Evolutionary conservation across 2,329 filamentous ascomycete genomes (phyloP).

Genomic region (Trichophyton benhamiae): DNA sequence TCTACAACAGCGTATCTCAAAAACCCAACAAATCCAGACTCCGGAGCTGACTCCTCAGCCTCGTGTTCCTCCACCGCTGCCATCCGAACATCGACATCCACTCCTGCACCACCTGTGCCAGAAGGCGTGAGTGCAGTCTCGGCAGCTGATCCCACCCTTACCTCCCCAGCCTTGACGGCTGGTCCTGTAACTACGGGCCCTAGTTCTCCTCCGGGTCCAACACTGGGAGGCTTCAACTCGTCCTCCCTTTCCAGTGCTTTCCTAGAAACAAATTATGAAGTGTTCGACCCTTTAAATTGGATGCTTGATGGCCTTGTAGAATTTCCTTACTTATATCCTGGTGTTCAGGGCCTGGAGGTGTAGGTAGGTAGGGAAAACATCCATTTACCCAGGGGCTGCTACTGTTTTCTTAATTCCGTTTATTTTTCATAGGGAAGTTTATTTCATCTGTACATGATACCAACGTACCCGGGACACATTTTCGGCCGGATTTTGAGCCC

Average conservation of each 20-base stretch:
- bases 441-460: neutral
- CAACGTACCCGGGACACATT: neutral
- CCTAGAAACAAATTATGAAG: slow-evolving; percentile 62
- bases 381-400: neutral
- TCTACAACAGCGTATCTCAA: slow-evolving; percentile 51
- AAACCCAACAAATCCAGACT: slow-evolving; percentile 76
- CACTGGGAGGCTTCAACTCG: slow-evolving; percentile 17
- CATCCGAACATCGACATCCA: slow-evolving; percentile 25
- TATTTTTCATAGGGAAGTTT: neutral
- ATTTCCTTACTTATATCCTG: slow-evolving; percentile 50
- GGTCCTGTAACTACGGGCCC: neutral
- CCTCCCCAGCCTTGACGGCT: slow-evolving; percentile 17
- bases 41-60: slow-evolving; percentile 58
- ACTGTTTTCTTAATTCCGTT: neutral
- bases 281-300: slow-evolving; percentile 89
- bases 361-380: slow-evolving; percentile 17
- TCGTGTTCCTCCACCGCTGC: slow-evolving; percentile 45
- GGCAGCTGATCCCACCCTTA: slow-evolving; percentile 32
- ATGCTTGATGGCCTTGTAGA: slow-evolving; percentile 77
- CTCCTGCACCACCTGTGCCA: slow-evolving; percentile 22
- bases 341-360: slow-evolving; percentile 36
- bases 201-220: slow-evolving; percentile 3
- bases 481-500: neutral
- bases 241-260: slow-evolving; percentile 37
- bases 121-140: neutral